Base-by-base conservation (phyloP, 2,329 filamentous ascomycete species). In the Penicillium crustosum region DNA sequence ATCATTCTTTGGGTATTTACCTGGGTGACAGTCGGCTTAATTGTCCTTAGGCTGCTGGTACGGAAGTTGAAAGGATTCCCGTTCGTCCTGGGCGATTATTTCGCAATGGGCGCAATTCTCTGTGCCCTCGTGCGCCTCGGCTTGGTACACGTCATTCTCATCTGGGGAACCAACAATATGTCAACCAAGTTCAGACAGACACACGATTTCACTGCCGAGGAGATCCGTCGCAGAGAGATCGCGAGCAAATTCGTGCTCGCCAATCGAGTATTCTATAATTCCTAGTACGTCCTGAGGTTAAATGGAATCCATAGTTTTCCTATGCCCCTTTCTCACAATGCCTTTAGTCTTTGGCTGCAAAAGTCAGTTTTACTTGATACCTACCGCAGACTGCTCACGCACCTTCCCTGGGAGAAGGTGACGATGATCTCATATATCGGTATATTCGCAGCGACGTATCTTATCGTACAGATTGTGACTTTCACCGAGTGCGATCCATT, bases 101-200 rank as follows among this genome's bases (percentile, higher is more conserved):
- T 59, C 13, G 17, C 59, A 31, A 57, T 61, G 45, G 59, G 56
- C 2, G 59, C 59, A 3, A 55, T 61, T 17, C 42, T 61, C 31
- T 61, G 59, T 50, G 59, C 53, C 0, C 31, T 61, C 21, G 39
- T 56, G 49, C 66, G 63, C 36, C 56, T 57, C 41, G 31, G 48
- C 45, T 45, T 75, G 17, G 69, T 74, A 29, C 69, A 74, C 49
- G 69, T 76, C 19, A 71, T 75, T 45, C 55, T 75, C 41, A 66
- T 70, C 35, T 75, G 73, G 73, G 73, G 73, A 35, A 76, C 70
- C 6, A 73, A 70, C 63, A 76, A 74, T 53, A 67, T 76, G 49
- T 53, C 71, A 6, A 31, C 47, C 9, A 55, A 54, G 12, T 54
- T 63, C 39, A 66, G 70, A 29, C 41, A 60, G 6, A 61, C 51